phyloP scores from a whole-genome alignment of 768 basidiomycete species.

The Tylopilus rubrobrunneus region DNA sequence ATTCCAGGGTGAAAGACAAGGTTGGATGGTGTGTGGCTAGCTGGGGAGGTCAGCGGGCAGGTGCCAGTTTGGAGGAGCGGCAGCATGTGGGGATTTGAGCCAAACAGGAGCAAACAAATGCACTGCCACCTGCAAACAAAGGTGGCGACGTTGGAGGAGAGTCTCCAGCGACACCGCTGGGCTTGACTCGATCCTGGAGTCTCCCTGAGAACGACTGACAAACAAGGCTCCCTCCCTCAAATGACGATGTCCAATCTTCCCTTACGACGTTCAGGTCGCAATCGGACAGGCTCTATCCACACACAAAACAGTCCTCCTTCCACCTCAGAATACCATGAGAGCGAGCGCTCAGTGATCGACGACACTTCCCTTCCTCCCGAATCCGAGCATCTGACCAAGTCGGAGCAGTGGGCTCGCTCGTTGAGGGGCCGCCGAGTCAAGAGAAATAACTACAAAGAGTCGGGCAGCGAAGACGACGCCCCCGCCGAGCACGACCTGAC shows the following conservation, averaged over 20 bases:
- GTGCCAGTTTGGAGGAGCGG: constrained; percentile 23
- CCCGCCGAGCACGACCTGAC: constrained; percentile 12
- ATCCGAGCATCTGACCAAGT: not conserved
- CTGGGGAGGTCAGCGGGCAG: constrained; percentile 20
- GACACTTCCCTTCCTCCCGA: constrained; percentile 14
- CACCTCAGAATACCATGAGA: constrained; percentile 31
- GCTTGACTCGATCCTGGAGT: constrained; percentile 17
- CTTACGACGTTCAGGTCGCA: constrained; percentile 25
- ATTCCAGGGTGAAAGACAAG: not conserved
- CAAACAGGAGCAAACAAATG: constrained; percentile 28
- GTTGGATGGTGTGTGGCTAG: constrained; percentile 9
- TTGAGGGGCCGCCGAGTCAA: constrained; percentile 39
- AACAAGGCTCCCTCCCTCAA: constrained; percentile 16
- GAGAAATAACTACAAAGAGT: constrained; percentile 43
- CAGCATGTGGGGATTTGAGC: constrained; percentile 7
- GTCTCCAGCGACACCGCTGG: constrained; percentile 19
- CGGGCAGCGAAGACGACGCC: constrained; percentile 40
- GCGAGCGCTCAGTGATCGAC: constrained; percentile 32
- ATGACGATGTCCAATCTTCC: constrained; percentile 16
- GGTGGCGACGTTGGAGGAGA: constrained; percentile 19
- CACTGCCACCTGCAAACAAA: constrained; percentile 34
- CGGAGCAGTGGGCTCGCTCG: constrained; percentile 22
- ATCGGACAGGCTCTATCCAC: constrained; percentile 18
- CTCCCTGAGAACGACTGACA: constrained; percentile 17
- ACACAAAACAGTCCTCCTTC: constrained; percentile 26